Evolutionary conservation across 140 eudicot species (phyloP).

Genomic region (Erigeron philadelphicus): DNA sequence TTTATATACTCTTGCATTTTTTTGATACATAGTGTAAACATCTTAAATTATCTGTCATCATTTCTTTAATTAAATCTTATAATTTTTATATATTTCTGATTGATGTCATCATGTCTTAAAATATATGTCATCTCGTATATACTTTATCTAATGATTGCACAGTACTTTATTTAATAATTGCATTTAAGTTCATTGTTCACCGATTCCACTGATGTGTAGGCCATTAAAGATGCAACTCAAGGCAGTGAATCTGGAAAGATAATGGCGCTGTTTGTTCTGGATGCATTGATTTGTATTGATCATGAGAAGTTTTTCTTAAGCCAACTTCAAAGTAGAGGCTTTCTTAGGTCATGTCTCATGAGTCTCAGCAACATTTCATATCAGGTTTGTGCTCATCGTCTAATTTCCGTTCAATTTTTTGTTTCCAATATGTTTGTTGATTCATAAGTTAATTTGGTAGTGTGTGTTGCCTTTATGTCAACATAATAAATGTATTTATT

Average conservation of each 20-base stretch:
- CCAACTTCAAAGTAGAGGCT: constrained; percentile 98
- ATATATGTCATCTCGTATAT: not conserved
- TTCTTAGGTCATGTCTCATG: constrained; percentile 71
- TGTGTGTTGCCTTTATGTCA: not conserved
- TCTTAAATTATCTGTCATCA: too few relatives aligned
- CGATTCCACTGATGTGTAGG: constrained; percentile 34
- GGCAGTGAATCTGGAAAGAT: constrained; percentile 93
- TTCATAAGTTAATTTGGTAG: too few relatives aligned
- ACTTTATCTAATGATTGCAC: not conserved
- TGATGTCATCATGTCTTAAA: too few relatives aligned
- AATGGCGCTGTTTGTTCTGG: constrained; percentile 69
- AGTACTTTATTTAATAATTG: not conserved
- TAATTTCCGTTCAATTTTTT: too few relatives aligned
- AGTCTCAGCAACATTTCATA: constrained; percentile 64
- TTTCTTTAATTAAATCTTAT: too few relatives aligned
- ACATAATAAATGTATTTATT: not conserved
- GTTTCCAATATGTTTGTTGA: too few relatives aligned
- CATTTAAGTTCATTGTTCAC: not conserved
- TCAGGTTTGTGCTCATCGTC: constrained; percentile 41
- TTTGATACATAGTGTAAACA: too few relatives aligned
- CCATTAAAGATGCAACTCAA: constrained; percentile 78
- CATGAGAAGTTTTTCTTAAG: constrained; percentile 85
- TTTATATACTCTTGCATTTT: not conserved
- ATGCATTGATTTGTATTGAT: constrained; percentile 79
- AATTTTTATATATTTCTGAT: too few relatives aligned